Conservation (phyloP, 1,284 basidiomycete species). For the Pseudozyma hubeiensis region DNA sequence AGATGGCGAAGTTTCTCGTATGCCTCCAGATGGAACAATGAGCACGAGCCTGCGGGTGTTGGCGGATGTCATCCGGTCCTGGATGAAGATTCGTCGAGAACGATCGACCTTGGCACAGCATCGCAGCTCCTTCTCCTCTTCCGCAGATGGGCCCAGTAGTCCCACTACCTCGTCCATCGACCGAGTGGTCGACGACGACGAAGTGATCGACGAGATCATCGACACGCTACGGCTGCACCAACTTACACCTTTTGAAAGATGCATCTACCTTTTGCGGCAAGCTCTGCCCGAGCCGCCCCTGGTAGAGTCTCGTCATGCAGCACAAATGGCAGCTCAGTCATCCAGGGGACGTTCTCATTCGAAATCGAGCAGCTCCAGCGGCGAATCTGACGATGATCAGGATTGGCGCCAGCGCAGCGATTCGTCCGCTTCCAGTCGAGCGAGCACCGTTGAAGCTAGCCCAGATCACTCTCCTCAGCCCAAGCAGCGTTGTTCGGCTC, state of each 20-base stretch:
- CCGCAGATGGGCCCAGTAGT: background rate
- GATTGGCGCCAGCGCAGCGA: conserved; percentile 25
- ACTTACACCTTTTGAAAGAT: conserved; percentile 32
- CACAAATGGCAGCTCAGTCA: background rate
- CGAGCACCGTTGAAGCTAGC: conserved; percentile 23
- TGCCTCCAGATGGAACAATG: conserved; percentile 34
- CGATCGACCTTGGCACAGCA: conserved; percentile 7
- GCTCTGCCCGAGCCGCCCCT: conserved; percentile 8
- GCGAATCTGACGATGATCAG: conserved; percentile 14
- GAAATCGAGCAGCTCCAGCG: conserved; percentile 6
- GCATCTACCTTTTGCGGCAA: conserved; percentile 32
- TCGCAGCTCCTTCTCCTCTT: conserved; percentile 5
- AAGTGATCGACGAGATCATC: conserved; percentile 32
- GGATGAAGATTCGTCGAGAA: conserved; percentile 36
- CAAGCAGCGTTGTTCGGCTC: conserved; percentile 4
- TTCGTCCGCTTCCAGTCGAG: conserved; percentile 26
- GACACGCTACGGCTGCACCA: conserved; percentile 18
- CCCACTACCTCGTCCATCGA: conserved; percentile 23
- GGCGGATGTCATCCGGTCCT: conserved; percentile 36
- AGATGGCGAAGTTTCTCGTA: conserved; percentile 6
- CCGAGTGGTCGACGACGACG: conserved; percentile 30
- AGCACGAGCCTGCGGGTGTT: conserved; percentile 39
- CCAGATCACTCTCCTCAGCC: background rate
- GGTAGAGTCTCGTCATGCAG: background rate
- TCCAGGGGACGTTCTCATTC: background rate